A percentile compares a stretch with the other conserved stretches of the same genome.
Conservation (phyloP, 371 early-diverging fungal species). For the Mortierella sp. region DNA sequence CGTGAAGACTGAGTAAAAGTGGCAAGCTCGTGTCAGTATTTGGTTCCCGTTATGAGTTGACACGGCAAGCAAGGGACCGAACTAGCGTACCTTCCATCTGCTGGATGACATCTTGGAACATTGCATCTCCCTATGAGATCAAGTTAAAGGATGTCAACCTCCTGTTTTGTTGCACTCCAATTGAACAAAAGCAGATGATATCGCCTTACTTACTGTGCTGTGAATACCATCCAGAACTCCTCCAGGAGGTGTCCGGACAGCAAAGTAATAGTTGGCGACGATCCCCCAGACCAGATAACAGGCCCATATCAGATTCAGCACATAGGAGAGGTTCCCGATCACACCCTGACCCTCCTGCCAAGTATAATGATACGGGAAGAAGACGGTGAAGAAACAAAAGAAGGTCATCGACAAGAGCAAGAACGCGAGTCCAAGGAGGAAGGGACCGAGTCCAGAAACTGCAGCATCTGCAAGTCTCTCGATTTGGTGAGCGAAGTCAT, state of each 20-base stretch:
- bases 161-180: no score
- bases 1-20: slow-evolving; percentile 31
- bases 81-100: slow-evolving; percentile 43
- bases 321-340: slow-evolving; percentile 48
- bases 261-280: slow-evolving; percentile 69
- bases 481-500: slow-evolving; percentile 13
- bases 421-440: slow-evolving; percentile 63
- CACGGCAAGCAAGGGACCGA: background rate
- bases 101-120: slow-evolving; percentile 37
- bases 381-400: slow-evolving; percentile 59
- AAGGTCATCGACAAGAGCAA: slow-evolving; percentile 62
- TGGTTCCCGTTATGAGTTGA: no score
- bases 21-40: no score
- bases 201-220: no score
- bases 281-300: slow-evolving; percentile 66
- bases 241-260: slow-evolving; percentile 65
- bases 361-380: slow-evolving; percentile 57
- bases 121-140: slow-evolving; percentile 44
- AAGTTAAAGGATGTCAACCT: no score
- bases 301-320: slow-evolving; percentile 55
- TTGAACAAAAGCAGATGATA: no score
- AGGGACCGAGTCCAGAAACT: slow-evolving; percentile 63
- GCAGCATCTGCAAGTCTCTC: slow-evolving; percentile 58
- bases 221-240: slow-evolving; percentile 53
- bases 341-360: slow-evolving; percentile 35